These are phyloP conservation scores for Camptophora hylomeconis DNA, from an alignment of 2,329 filamentous ascomycete genomes.

Conservation along the genomic window DNA sequence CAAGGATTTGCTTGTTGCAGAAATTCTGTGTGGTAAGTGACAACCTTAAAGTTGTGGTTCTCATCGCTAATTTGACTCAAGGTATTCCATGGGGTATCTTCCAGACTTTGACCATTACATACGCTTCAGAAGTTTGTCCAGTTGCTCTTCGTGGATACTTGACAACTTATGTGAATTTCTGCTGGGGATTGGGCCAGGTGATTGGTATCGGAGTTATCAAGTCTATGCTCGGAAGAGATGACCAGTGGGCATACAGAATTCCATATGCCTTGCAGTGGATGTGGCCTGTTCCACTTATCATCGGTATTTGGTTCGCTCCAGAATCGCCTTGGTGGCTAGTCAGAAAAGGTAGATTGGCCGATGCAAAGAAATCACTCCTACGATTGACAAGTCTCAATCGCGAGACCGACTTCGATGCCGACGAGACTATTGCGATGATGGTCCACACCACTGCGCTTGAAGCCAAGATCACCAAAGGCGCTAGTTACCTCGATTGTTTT, in stretches of 20 bases:
- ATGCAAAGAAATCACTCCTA: conserved; percentile 31
- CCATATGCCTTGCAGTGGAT: conserved; percentile 40
- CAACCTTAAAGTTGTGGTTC: background rate
- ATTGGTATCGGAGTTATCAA: conserved; percentile 40
- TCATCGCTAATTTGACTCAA: background rate
- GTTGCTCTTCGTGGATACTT: conserved; percentile 32
- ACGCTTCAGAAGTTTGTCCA: conserved; percentile 35
- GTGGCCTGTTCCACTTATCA: conserved; percentile 37
- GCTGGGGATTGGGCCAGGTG: conserved; percentile 36
- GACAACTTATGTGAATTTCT: conserved; percentile 35
- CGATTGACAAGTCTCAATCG: conserved; percentile 32
- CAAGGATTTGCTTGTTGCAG: conserved; percentile 31
- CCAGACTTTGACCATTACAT: conserved; percentile 32
- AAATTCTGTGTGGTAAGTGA: conserved; percentile 30
- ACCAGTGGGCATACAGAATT: conserved; percentile 40
- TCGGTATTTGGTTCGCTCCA: conserved; percentile 35
- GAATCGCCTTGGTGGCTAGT: conserved; percentile 42
- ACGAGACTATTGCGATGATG: conserved; percentile 87
- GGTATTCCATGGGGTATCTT: conserved; percentile 38
- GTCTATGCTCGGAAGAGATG: conserved; percentile 31
- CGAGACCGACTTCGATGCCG: conserved; percentile 62
- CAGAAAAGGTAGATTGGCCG: conserved; percentile 30
- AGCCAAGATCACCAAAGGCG: conserved; percentile 54
- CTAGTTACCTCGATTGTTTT: conserved; percentile 73
- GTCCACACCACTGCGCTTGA: conserved; percentile 75